phyloP scores from a whole-genome alignment of 345 rosid genomes.

The Hypericum androsaemum region DNA sequence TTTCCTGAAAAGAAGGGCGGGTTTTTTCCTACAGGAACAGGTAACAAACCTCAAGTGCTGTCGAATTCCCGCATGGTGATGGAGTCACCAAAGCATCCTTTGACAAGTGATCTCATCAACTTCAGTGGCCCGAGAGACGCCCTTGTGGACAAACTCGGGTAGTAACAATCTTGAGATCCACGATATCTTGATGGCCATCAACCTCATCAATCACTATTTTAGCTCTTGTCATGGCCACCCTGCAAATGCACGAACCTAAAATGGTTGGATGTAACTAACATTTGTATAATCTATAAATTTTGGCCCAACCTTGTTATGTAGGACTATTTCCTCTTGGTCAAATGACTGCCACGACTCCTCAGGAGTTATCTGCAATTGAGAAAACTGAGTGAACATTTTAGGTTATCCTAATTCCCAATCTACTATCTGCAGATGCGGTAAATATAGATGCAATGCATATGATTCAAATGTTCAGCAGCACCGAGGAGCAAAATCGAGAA shows the following conservation, averaged over 20 bases:
- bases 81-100: slow-evolving; percentile 55
- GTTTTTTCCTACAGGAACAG: too few species aligned
- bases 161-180: slow-evolving; percentile 69
- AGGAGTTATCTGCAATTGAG: slow-evolving; percentile 41
- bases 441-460: background rate
- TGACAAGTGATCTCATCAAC: slow-evolving; percentile 27
- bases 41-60: slow-evolving; percentile 61
- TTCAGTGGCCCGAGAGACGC: slow-evolving; percentile 19
- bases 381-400: background rate
- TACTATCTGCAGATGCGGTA: too few species aligned
- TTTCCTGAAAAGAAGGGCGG: too few species aligned
- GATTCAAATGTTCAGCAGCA: too few species aligned
- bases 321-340: slow-evolving; percentile 50
- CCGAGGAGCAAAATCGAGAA: too few species aligned
- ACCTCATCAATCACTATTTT: slow-evolving; percentile 39
- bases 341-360: slow-evolving; percentile 88
- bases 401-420: too few species aligned
- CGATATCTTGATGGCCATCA: slow-evolving; percentile 23
- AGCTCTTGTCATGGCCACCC: slow-evolving; percentile 98
- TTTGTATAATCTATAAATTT: too few species aligned
- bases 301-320: slow-evolving; percentile 68
- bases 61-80: slow-evolving; percentile 62
- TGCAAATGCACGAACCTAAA: slow-evolving; percentile 92
- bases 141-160: slow-evolving; percentile 34
- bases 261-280: slow-evolving; percentile 20